Evolutionary conservation across 2,329 filamentous ascomycete genomes (phyloP).

Genomic region (Periconia digitata): DNA sequence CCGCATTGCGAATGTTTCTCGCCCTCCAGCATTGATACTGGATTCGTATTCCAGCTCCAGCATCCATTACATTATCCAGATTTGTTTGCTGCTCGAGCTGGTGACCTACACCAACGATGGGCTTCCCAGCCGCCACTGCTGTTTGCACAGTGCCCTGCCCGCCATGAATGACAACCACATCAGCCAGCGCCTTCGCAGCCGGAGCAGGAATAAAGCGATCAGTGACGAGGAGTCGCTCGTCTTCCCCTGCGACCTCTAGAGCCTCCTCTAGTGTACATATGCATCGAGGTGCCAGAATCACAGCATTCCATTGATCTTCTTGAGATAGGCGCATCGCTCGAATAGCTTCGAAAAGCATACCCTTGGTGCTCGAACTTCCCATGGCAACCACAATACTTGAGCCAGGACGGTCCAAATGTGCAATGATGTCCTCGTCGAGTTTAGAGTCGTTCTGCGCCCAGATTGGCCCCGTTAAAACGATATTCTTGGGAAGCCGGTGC

Average conservation of each 20-base stretch:
- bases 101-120: conserved; percentile 33
- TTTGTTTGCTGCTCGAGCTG: conserved; percentile 39
- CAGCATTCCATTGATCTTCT: conserved; percentile 32
- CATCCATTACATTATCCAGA: conserved; percentile 37
- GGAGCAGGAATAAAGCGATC: conserved; percentile 34
- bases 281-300: conserved; percentile 33
- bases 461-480: conserved; percentile 32
- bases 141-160: conserved; percentile 38
- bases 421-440: conserved; percentile 29
- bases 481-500: conserved; percentile 31
- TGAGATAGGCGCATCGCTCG: conserved; percentile 26
- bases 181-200: conserved; percentile 30
- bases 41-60: conserved; percentile 30
- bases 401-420: conserved; percentile 25
- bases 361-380: conserved; percentile 35
- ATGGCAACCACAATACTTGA: conserved; percentile 32
- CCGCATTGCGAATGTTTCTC: conserved; percentile 26
- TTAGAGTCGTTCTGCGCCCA: conserved; percentile 23
- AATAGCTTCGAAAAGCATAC: conserved; percentile 35
- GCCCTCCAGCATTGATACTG: conserved; percentile 34
- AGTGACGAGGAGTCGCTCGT: conserved; percentile 30
- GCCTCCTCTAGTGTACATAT: conserved; percentile 33
- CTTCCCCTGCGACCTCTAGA: conserved; percentile 21
- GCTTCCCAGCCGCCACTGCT: conserved; percentile 33
- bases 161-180: conserved; percentile 32